phyloP scores from a whole-genome alignment of 176 grass and related monocot genomes.

The Pharus latifolius region DNA sequence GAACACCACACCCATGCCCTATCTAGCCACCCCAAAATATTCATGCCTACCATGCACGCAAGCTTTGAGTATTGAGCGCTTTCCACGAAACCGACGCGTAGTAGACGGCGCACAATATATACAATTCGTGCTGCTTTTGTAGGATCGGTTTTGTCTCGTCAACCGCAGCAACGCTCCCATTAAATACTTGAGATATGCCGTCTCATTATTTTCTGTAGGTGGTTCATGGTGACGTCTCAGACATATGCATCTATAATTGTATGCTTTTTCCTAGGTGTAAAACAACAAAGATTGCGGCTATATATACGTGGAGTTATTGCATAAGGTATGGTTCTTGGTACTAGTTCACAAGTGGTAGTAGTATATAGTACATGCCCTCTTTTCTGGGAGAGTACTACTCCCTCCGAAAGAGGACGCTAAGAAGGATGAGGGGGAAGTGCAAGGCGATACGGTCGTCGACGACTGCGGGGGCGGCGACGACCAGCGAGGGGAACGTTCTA shows the following conservation, averaged over 20 bases:
- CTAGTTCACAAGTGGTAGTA: neutral
- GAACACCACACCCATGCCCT: conserved; percentile 2
- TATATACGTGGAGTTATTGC: conserved; percentile 23
- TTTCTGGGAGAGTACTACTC: neutral
- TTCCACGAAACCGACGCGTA: conserved; percentile 12
- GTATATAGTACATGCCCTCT: neutral
- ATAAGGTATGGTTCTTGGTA: too few species aligned
- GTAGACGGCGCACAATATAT: neutral
- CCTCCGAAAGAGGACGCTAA: neutral
- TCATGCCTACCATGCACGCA: neutral
- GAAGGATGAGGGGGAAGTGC: conserved; percentile 20
- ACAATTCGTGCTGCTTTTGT: neutral
- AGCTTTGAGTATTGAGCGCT: too few species aligned
- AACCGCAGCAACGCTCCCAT: conserved; percentile 35
- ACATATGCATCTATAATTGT: conserved; percentile 22
- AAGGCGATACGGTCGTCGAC: neutral
- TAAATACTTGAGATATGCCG: conserved; percentile 36
- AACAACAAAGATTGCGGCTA: conserved; percentile 54
- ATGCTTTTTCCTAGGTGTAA: neutral
- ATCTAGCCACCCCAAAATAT: neutral
- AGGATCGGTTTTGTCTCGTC: conserved; percentile 14
- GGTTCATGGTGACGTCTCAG: conserved; percentile 23
- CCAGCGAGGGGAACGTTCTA: neutral
- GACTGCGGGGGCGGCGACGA: neutral
- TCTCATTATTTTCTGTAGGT: conserved; percentile 14